phyloP scores from a whole-genome alignment of 148 eudicot species.

The Chenopodium suecicum region DNA sequence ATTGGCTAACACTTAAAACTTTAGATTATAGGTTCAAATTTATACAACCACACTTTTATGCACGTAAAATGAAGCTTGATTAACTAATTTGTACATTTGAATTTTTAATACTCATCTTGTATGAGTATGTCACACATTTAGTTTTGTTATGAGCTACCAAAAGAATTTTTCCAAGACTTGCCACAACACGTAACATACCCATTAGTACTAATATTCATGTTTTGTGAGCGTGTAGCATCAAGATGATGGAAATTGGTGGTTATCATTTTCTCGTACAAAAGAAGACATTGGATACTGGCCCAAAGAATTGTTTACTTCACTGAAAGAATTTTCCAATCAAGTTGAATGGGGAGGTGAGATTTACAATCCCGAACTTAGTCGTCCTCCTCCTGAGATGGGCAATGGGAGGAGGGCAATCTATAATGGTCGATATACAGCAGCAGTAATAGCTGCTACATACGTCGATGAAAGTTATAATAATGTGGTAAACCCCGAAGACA shows the following conservation, averaged over 20 bases:
- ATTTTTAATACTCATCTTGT: too few species aligned
- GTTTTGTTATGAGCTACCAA: too few species aligned
- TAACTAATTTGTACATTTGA: too few species aligned
- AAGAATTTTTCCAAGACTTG: too few species aligned
- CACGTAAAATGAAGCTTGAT: too few species aligned
- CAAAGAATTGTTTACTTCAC: background rate
- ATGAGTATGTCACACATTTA: too few species aligned
- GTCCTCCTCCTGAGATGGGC: background rate
- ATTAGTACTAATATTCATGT: too few species aligned
- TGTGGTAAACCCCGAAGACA: background rate
- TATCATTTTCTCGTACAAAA: background rate
- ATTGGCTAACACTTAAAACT: too few species aligned
- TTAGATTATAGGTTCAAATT: too few species aligned
- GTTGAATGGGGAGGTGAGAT: constrained; percentile 12
- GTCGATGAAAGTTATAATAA: background rate
- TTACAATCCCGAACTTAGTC: background rate
- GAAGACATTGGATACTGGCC: background rate
- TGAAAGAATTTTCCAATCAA: background rate
- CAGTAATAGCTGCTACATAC: background rate
- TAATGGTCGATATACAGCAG: background rate
- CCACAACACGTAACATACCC: too few species aligned
- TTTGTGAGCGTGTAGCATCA: background rate
- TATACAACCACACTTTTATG: too few species aligned
- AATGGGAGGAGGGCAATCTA: background rate
- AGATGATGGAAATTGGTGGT: constrained; percentile 17